These are phyloP conservation scores for Cyanidium caldarium DNA, from an alignment of 23 red algal species.

Conservation along the genomic window DNA sequence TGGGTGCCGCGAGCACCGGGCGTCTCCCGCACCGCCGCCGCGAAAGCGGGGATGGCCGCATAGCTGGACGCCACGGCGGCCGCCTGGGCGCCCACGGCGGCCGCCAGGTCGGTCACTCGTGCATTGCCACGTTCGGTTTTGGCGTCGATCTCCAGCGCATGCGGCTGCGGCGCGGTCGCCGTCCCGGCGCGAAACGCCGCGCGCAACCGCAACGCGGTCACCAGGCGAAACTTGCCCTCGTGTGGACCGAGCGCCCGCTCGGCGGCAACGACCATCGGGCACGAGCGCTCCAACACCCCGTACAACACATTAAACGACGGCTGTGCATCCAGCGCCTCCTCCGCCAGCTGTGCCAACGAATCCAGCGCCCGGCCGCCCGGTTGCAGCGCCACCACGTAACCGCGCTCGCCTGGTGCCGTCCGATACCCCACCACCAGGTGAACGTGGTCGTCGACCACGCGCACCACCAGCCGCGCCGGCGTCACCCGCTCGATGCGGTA, in stretches of 20 bases:
- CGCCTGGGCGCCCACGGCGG: too few species aligned
- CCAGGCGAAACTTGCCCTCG: background rate
- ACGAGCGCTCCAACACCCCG: constrained; percentile 1
- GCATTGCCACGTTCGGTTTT: too few species aligned
- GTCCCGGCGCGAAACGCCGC: background rate
- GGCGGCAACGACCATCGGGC: background rate
- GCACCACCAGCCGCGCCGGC: background rate
- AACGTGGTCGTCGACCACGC: background rate
- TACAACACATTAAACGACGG: background rate
- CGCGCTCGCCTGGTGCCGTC: background rate
- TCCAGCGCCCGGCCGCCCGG: background rate
- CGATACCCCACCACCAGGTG: background rate
- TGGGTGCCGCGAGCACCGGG: too few species aligned
- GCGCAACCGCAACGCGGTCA: background rate
- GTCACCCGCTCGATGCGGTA: background rate
- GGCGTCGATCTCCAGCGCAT: background rate
- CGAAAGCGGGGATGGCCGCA: too few species aligned
- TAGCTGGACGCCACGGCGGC: too few species aligned
- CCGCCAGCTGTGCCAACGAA: background rate
- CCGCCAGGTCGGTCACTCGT: too few species aligned
- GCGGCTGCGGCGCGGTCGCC: background rate
- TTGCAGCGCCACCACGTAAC: background rate
- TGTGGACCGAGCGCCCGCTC: background rate
- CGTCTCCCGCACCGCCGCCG: too few species aligned
- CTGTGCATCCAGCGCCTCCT: background rate